Conservation (phyloP, 2,329 filamentous ascomycete genomes). For the Diaporthe australafricana region DNA sequence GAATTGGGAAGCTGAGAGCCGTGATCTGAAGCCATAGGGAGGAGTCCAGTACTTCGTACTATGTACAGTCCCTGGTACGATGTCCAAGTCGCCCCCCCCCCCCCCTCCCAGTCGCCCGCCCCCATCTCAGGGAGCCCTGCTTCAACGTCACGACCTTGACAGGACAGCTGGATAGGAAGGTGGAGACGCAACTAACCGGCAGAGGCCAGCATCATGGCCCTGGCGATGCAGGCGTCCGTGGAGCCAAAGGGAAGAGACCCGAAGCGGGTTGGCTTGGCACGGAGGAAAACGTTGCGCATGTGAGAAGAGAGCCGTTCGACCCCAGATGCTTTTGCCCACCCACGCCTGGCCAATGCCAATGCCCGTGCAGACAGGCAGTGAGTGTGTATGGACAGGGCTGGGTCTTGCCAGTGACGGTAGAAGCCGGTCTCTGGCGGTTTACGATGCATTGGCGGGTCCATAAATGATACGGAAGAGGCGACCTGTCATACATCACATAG, state of each 20-base stretch:
- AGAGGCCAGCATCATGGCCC: conserved; percentile 7
- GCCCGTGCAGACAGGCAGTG: neutral
- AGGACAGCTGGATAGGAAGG: neutral
- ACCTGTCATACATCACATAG: neutral
- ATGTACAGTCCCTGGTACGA: neutral
- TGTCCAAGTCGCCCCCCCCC: neutral
- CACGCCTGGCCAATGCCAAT: neutral
- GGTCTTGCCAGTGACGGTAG: neutral
- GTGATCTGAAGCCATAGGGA: neutral
- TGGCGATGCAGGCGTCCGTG: conserved; percentile 23
- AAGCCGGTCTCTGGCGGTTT: conserved; percentile 17
- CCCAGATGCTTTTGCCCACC: conserved; percentile 13
- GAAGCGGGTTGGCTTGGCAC: conserved; percentile 31
- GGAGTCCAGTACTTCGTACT: neutral
- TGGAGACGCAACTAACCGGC: conserved; percentile 31
- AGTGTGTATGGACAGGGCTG: neutral
- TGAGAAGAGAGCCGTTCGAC: conserved; percentile 8
- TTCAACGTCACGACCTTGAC: conserved; percentile 6
- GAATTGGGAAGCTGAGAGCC: neutral
- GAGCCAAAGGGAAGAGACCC: conserved; percentile 27
- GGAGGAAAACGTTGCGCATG: conserved; percentile 29
- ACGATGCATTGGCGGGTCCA: neutral
- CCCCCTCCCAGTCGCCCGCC: neutral
- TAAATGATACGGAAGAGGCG: neutral
- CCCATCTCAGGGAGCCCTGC: neutral